Base-by-base conservation (phyloP, 108 stramenopile species). In the Cyclostephanos tholiformis region DNA sequence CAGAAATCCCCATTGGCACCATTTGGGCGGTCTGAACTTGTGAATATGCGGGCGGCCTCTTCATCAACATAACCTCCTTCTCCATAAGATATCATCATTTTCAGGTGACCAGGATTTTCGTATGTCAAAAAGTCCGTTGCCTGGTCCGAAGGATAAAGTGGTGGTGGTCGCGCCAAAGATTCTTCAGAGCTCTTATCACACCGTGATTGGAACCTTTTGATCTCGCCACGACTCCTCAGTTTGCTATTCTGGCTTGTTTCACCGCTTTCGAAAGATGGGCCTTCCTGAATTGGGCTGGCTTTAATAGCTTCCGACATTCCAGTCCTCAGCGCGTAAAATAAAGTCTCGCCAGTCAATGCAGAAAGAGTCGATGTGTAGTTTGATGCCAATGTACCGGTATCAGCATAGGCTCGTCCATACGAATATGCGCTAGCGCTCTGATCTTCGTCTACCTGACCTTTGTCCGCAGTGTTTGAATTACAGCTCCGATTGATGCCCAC, bases 301-400 rank as follows among this genome's bases (percentile, higher is more conserved):
- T 35, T 48, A 30, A 72, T 52, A 26, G 71, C 62, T 38, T 72
- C 71, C 16, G 71, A 60, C 61, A 72, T 63, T 20, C 71, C 71
- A 53, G 46, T 49, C 61, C 50, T 72, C 49, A 50, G 50, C 52
- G 71, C 50, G 29, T 63, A 50, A 38, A 36, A 64, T 48, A 61
- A 62, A 46, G 63, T 53, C 30, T 72, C 71, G 27, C 63, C 63
- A 19, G 71, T 72, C 39, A 72, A 53, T 29, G 71, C 61, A 36
- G 71, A 72, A 43, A 8, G 53, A 29, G 39, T 64, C 32, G 71
- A 72, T 30, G 71, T 55, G 35, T 43, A 44, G 41, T 64, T 58
- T 9, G 51, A 51, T 36, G 53, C 55, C 41, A 72, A 48, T 10
- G 71, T 72, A 23, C 46, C 51, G 20, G 63, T 72, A 32, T 72